Evolutionary conservation across 2,329 filamentous ascomycete genomes (phyloP).

Genomic region (Botryotinia globosa): DNA sequence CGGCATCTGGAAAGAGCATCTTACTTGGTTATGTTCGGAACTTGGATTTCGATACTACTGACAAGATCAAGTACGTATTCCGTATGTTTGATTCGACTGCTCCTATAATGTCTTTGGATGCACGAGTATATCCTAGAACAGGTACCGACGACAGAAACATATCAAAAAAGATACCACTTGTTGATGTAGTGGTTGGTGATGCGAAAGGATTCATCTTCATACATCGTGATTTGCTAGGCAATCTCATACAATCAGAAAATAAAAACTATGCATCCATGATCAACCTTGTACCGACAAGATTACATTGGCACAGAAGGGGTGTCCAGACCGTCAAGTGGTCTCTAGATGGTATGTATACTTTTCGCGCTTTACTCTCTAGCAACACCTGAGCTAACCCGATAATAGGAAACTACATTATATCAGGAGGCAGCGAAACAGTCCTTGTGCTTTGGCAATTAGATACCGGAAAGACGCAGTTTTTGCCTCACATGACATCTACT

Average conservation of each 20-base stretch:
- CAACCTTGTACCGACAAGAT: constrained; percentile 54
- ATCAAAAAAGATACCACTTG: constrained; percentile 39
- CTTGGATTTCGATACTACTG: constrained; percentile 39
- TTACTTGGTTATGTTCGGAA: constrained; percentile 55
- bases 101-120: constrained; percentile 64
- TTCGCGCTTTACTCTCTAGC: neutral
- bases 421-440: constrained; percentile 85
- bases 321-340: constrained; percentile 91
- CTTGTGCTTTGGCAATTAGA: constrained; percentile 92
- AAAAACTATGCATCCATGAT: constrained; percentile 29
- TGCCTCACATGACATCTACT: constrained; percentile 85
- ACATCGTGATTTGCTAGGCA: constrained; percentile 71
- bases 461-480: constrained; percentile 74
- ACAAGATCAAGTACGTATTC: constrained; percentile 54
- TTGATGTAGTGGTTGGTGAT: constrained; percentile 79
- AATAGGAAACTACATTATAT: constrained; percentile 87
- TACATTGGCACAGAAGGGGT: constrained; percentile 88
- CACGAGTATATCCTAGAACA: constrained; percentile 45
- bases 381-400: constrained; percentile 31
- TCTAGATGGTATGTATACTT: constrained; percentile 65
- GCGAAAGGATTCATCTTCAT: constrained; percentile 72
- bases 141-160: constrained; percentile 32
- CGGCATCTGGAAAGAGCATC: constrained; percentile 52
- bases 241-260: constrained; percentile 46
- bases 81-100: constrained; percentile 59